Conservation (phyloP, 345 rosid species). For the Brassica juncea region DNA sequence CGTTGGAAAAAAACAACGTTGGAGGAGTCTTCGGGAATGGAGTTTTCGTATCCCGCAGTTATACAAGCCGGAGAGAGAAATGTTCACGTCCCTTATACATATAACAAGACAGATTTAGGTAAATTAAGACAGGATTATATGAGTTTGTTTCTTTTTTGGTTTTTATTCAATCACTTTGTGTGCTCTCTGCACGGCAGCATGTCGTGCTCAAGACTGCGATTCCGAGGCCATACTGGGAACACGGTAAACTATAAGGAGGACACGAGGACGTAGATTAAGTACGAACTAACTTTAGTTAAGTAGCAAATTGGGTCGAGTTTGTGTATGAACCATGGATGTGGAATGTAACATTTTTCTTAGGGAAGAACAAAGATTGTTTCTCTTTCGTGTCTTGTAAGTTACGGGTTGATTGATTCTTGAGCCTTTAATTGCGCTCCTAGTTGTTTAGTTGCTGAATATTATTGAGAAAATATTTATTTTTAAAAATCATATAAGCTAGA, state of each 20-base stretch:
- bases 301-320: neutral
- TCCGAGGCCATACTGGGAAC: constrained; percentile 20
- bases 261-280: constrained; percentile 22
- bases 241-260: constrained; percentile 16
- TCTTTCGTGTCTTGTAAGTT: neutral
- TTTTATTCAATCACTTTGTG: constrained; percentile 8
- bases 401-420: neutral
- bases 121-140: neutral
- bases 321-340: constrained; percentile 15
- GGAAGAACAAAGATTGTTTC: neutral
- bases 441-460: neutral
- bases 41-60: constrained; percentile 87
- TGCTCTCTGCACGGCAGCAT: constrained; percentile 34
- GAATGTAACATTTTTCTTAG: constrained; percentile 24
- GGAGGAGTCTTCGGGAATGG: constrained; percentile 65
- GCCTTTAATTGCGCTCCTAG: neutral
- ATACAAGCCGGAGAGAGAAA: constrained; percentile 79
- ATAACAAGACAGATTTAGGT: constrained; percentile 83
- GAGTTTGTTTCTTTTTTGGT: constrained; percentile 8
- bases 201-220: constrained; percentile 29
- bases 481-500: neutral
- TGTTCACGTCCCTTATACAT: constrained; percentile 83
- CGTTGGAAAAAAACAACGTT: constrained; percentile 51
- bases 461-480: neutral
- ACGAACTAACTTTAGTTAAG: neutral